Base-by-base conservation (phyloP, 2,329 filamentous ascomycete genomes). In the Colletotrichum sp. region DNA sequence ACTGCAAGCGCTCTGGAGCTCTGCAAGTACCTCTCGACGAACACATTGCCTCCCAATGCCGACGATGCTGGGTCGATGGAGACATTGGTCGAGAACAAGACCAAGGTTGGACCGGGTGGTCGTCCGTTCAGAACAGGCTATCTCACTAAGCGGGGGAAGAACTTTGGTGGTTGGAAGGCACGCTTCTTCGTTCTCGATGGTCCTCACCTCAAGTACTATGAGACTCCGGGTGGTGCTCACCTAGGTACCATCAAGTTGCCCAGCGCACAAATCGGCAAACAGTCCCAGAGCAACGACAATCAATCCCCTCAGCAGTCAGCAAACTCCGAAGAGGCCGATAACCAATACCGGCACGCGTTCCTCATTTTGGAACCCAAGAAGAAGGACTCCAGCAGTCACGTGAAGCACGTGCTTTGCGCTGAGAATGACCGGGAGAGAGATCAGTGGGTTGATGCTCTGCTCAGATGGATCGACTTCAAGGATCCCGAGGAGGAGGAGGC, bases 131-230 rank as follows among this genome's bases (percentile, higher is more conserved):
- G 95, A 81, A 96, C 93, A 82, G 97, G 97, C 10, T 99, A 99
- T 84, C 87, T 99, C 66, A 99, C 97, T 3, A 99, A 99, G 87
- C 92, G 95, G 79, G 97, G 97, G 65, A 99, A 99, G 88, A 99
- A 99, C 81, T 99, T 99, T 86, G 97, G 97, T 67, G 97, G 97
- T 65, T 99, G 97, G 97, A 99, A 99, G 85, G 96, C 96, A 13
- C 87, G 92, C 38, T 93, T 92, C 81, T 93, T 93, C 80, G 85
- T 92, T 26, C 86, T 92, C 15, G 90, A 92, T 68, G 90, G 91
- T 0, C 90, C 90, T n/a, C 85, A 87, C 10, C 81, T 99, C 80
- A 96, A 94, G 80, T 99, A 99, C 83, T 99, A 95, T 80, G 97
- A 99, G 84, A 92, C 94, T 3, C 96, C 95, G 5, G 96, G 96